Base-by-base conservation (phyloP, 2,329 filamentous ascomycete genomes). In the Paradendryphiella salina region DNA sequence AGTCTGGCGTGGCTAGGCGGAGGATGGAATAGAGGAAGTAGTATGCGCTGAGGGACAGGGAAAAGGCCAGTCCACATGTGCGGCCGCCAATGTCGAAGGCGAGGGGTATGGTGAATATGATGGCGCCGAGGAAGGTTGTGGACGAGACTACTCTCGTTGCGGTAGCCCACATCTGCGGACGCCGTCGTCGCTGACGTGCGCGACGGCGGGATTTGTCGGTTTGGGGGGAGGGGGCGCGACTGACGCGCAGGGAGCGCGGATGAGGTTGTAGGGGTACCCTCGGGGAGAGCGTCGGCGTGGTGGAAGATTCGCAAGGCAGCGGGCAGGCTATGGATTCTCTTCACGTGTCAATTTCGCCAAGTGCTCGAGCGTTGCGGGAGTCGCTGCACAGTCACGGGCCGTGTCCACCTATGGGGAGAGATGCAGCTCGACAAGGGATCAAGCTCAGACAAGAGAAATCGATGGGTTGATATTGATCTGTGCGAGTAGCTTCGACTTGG, bases 41-140 rank as follows among this genome's bases (percentile, higher is more conserved):
- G 80, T 95, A 97, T 66, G 83, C 80, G 63, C 93, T 92, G 46
- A 97, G 84, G 39, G 89, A 85, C 46, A 97, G 83, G 70, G 91
- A 96, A 79, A 95, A 97, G 57, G 91, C 93, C 69, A 99, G 82
- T 52, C 94, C 94, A 70, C 91, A 96, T 65, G 94, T 92, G 67
- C 90, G 87, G 56, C 94, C 94, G 72, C 94, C 94, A 68, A 97
- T 93, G 83, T 99, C 94, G 79, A 97, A 97, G 67, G 93, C 90
- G 71, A 99, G 86, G 56, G 94, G 94, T 72, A 99, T 94, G 56
- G 91, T 96, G 71, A 97, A 88, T 70, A 97, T 86, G 74, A 96
- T 91, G 76, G 89, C 89, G 76, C 92, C 82, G 66, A 97, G 85
- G 77, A 96, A 97, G 76, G 90, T 76, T 71, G 87, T 81, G 76